These are phyloP conservation scores for Rossbeevera mucosa DNA, from an alignment of 768 basidiomycete species.

Conservation along the genomic window DNA sequence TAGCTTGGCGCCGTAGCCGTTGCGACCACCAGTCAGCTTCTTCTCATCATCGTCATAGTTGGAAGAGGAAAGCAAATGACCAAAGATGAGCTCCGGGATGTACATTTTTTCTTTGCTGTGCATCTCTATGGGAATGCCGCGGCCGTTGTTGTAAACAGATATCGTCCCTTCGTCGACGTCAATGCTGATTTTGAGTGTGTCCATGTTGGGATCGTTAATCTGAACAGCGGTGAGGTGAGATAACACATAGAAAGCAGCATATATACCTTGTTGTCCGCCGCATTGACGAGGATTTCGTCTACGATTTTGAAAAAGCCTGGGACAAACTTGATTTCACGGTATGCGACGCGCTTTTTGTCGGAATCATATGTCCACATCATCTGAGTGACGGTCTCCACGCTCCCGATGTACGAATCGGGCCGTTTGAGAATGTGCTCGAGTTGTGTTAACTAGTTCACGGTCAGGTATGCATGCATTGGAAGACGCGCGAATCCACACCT, in stretches of 20 bases:
- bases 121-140: conserved; percentile 95
- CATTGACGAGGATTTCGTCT: conserved; percentile 98
- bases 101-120: conserved; percentile 90
- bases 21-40: conserved; percentile 96
- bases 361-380: conserved; percentile 93
- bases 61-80: conserved; percentile 87
- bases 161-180: conserved; percentile 81
- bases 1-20: conserved; percentile 97
- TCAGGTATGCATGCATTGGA: neutral
- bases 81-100: conserved; percentile 97
- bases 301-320: conserved; percentile 99
- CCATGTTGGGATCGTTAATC: conserved; percentile 93
- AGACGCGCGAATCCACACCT: conserved; percentile 45
- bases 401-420: conserved; percentile 95
- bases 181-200: conserved; percentile 83
- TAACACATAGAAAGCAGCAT: neutral
- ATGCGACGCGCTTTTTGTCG: conserved; percentile 76
- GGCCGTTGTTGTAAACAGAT: conserved; percentile 92
- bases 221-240: conserved; percentile 28
- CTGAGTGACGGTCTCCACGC: conserved; percentile 83
- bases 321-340: conserved; percentile 82
- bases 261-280: conserved; percentile 95
- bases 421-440: conserved; percentile 91
- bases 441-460: conserved; percentile 69
- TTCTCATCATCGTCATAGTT: conserved; percentile 99